These are phyloP conservation scores for Carex arenaria DNA, from an alignment of 202 grass and related monocot species.

Conservation along the genomic window DNA sequence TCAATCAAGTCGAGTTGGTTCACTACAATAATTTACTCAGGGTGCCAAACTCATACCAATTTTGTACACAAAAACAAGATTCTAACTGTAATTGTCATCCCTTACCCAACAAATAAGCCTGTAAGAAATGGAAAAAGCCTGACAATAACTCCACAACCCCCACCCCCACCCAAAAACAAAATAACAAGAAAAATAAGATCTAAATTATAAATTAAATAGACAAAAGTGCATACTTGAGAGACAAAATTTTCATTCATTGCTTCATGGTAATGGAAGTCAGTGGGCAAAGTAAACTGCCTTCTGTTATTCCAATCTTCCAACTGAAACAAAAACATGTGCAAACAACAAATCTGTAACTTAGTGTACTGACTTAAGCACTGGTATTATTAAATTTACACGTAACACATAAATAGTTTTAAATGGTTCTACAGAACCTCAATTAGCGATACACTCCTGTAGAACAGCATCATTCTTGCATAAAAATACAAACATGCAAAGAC, in stretches of 20 bases:
- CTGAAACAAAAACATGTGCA: slow-evolving; percentile 32
- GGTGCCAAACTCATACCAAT: background rate
- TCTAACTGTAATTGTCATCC: background rate
- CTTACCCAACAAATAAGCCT: background rate
- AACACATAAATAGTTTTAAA: background rate
- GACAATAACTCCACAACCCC: background rate
- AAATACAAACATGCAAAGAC: background rate
- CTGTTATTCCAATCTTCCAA: slow-evolving; percentile 97
- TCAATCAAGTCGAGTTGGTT: background rate
- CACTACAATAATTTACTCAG: background rate
- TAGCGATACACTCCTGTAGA: background rate
- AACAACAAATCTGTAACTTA: background rate
- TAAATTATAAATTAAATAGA: slow-evolving; percentile 30
- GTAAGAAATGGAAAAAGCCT: background rate
- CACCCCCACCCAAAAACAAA: background rate
- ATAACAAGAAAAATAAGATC: background rate
- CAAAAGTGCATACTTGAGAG: slow-evolving; percentile 55
- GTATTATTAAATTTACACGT: background rate
- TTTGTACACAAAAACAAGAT: background rate
- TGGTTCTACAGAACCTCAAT: background rate
- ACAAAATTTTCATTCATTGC: slow-evolving; percentile 96
- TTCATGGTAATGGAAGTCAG: slow-evolving; percentile 94
- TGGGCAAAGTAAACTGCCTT: slow-evolving; percentile 69
- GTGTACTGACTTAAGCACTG: background rate
- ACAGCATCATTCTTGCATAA: background rate